Evolutionary conservation across 1,284 basidiomycete species (phyloP).

Genomic region (Ustilago lituana): DNA sequence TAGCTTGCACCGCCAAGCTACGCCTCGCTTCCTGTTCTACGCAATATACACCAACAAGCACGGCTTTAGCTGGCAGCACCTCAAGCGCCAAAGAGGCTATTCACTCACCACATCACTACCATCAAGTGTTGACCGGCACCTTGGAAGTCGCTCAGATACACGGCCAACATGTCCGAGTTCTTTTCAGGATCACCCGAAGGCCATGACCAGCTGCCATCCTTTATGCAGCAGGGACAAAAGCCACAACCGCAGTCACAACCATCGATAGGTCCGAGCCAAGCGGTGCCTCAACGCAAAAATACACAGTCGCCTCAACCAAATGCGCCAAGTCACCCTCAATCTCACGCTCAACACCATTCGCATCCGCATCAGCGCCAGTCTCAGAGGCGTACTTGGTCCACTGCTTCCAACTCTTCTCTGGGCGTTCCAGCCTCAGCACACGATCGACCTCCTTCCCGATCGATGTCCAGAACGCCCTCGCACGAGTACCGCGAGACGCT

Average conservation of each 20-base stretch:
- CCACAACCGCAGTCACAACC: slow-evolving; percentile 3
- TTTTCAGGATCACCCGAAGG: slow-evolving; percentile 43
- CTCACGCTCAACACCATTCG: slow-evolving; percentile 1
- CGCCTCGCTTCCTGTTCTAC: too few species aligned
- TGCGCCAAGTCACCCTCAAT: neutral
- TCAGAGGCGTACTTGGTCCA: slow-evolving; percentile 14
- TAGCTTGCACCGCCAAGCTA: too few species aligned
- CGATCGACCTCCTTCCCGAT: slow-evolving; percentile 22
- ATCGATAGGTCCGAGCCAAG: slow-evolving; percentile 26
- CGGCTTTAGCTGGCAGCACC: too few species aligned
- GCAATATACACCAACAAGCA: too few species aligned
- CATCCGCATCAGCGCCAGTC: slow-evolving; percentile 1
- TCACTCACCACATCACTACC: too few species aligned
- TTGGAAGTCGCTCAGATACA: neutral
- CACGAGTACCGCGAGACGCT: slow-evolving; percentile 58
- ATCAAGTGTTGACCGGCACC: too few species aligned
- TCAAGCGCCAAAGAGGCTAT: too few species aligned
- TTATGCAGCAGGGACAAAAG: slow-evolving; percentile 29
- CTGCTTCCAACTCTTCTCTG: slow-evolving; percentile 18
- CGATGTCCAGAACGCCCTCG: slow-evolving; percentile 36
- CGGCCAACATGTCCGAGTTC: slow-evolving; percentile 32
- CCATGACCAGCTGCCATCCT: slow-evolving; percentile 34
- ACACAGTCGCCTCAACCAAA: slow-evolving; percentile 20
- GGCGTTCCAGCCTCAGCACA: slow-evolving; percentile 18
- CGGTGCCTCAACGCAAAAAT: slow-evolving; percentile 7